Evolutionary conservation across 345 rosid genomes (phyloP), one percentile per base, ranked within the genome.

Genomic region (Acer saccharum): DNA sequence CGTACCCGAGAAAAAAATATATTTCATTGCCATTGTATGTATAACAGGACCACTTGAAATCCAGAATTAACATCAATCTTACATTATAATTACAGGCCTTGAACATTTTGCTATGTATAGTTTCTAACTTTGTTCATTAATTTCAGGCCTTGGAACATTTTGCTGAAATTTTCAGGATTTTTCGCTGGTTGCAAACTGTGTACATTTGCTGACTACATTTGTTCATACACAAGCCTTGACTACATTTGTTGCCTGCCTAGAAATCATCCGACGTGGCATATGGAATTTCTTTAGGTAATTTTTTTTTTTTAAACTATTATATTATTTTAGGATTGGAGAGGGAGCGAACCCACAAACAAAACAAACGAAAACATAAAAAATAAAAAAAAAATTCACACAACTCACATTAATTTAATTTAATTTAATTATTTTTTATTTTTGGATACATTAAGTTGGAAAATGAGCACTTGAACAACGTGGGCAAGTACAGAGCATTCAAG

Each of bases 211-310:
- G 25, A 23, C 25, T 23, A 23, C 25, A 23, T 23, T 23, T 23
- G 25, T 23, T 23, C 25, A 23, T 23, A 23, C 23, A 50, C 67
- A 84, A 78, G 76, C 90, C 8, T 1, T 72, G 86, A 54, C 83
- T 68, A 76, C 97, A 73, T 63, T 89, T 48, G 89, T 87, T 62
- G 93, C 97, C 57, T 66, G 80, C 80, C 89, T 92, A 0, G 94
- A 92, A 87, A 88, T 92, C 69, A 81, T 89, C 70, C 92, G 97
- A 2, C 87, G 93, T 3, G 91, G 97, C 71, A 83, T 90, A 1
- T 92, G 97, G 94, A 90, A 87, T 82, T 92, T 92, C 87, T 92
- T 90, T 84, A 86, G 89, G 89, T 87, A 79, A 65, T 7, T 25
- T 25, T 25, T 25, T 25, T 25, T 25, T 25, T 25, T 25, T n/a